Evolutionary conservation across 257 asterid species (phyloP), one percentile per base, ranked within the genome.

Genomic region (Jacaranda copaia): DNA sequence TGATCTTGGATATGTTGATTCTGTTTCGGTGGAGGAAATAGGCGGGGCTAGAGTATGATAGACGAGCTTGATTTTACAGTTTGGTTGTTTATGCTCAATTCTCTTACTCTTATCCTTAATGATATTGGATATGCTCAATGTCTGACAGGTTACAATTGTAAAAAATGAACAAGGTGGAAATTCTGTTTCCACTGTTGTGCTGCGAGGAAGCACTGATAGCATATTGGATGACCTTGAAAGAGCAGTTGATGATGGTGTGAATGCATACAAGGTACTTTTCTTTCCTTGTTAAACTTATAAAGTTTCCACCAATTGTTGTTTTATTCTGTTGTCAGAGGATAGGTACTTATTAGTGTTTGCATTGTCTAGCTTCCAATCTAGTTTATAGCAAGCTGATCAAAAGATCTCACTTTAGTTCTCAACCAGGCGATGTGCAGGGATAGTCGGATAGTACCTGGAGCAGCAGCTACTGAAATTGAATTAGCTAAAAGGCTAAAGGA

Each of bases 401-500:
- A 81, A 35, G 32, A 58, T 80, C 77, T 80, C 35, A 61, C 36
- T 51, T 40, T 60, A 48, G 38, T 70, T 79, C 43, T 64, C 49
- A 71, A 19, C 74, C 91, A 93, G 98, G 99, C 99, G 65, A 92
- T 92, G 96, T 93, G 99, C 93, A 86, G 97, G 86, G 98, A 93
- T 81, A 93, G 98, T 80, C 90, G 99, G 79, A 88, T 77, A 16
- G 81, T 93, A 66, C 98, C 98, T 75, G 99, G 98, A 70, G 99
- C 97, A 74, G 98, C 99, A n/a, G 99, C 99, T 75, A 87, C 98
- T 74, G 99, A 93, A 88, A 92, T 96, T 61, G 98, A 96, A 78
- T 79, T 96, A 77, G 98, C 98, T 58, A 88, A 81, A 80, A 92
- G 92, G 76, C 88, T 96, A 87, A 93, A 96, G 86, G 98, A 93